Evolutionary conservation across 1,284 basidiomycete species (phyloP).

Genomic region (Chiua sp.): DNA sequence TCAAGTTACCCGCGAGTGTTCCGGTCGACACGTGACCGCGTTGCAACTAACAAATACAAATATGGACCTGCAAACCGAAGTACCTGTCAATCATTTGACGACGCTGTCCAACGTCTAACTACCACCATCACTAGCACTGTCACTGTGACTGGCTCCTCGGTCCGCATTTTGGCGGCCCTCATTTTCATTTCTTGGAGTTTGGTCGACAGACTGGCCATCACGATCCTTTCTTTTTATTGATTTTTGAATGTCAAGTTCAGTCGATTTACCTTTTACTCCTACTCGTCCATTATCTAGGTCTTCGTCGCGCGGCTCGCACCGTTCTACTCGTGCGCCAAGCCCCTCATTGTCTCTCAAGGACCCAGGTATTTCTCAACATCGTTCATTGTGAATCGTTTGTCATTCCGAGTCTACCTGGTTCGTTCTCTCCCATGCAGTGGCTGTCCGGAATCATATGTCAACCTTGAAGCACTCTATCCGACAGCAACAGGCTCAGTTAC

Average conservation of each 20-base stretch:
- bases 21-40: slow-evolving; percentile 34
- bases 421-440: slow-evolving; percentile 51
- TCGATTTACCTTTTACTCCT: slow-evolving; percentile 34
- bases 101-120: not conserved
- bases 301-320: slow-evolving; percentile 61
- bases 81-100: slow-evolving; percentile 6
- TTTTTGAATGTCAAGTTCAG: slow-evolving; percentile 40
- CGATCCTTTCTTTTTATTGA: slow-evolving; percentile 29
- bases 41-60: slow-evolving; percentile 31
- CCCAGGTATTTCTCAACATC: slow-evolving; percentile 50
- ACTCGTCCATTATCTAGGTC: slow-evolving; percentile 54
- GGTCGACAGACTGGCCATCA: slow-evolving; percentile 29
- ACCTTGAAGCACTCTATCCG: slow-evolving; percentile 77
- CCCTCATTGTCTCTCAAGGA: slow-evolving; percentile 59
- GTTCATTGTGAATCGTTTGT: slow-evolving; percentile 29
- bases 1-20: not conserved
- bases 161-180: slow-evolving; percentile 7
- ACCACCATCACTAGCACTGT: slow-evolving; percentile 12
- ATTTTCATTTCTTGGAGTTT: slow-evolving; percentile 11
- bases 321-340: slow-evolving; percentile 54
- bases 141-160: slow-evolving; percentile 12
- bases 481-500: slow-evolving; percentile 76
- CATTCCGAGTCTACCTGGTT: slow-evolving; percentile 24
- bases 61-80: slow-evolving; percentile 9
- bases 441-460: slow-evolving; percentile 74